Conservation (phyloP, 129 eudicot species). For the Apium graveolens region DNA sequence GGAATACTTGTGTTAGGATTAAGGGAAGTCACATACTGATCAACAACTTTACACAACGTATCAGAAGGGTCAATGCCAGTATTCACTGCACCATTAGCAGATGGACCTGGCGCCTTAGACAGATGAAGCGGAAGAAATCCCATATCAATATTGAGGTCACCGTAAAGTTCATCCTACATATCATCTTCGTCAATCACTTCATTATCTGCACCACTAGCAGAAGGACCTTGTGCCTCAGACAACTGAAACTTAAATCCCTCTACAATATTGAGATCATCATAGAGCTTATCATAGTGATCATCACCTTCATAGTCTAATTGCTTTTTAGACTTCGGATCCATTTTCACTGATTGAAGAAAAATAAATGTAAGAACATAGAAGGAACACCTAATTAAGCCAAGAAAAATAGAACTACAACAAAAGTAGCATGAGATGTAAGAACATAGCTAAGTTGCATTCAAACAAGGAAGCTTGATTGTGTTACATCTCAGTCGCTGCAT, state of each 20-base stretch:
- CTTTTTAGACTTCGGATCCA: conserved; percentile 59
- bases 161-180: conserved; percentile 81
- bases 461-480: too few species aligned
- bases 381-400: too few species aligned
- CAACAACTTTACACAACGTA: conserved; percentile 17
- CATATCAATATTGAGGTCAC: conserved; percentile 78
- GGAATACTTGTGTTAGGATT: conserved; percentile 34
- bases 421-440: too few species aligned
- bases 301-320: too few species aligned
- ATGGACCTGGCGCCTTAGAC: conserved; percentile 35
- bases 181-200: conserved; percentile 73
- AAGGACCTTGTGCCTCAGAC: conserved; percentile 36
- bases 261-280: conserved; percentile 79
- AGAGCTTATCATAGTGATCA: conserved; percentile 85
- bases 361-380: conserved; percentile 1
- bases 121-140: conserved; percentile 68
- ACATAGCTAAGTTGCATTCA: too few species aligned
- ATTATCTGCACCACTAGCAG: conserved; percentile 29
- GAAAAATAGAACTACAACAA: too few species aligned
- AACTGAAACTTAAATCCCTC: conserved; percentile 47
- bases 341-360: conserved; percentile 18
- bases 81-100: conserved; percentile 28
- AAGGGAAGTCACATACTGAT: conserved; percentile 30
- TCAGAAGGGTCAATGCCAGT: conserved; percentile 20
- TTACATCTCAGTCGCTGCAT: too few species aligned